Percentiles rank a stretch among this genome's conserved stretches.
Evolutionary conservation across 176 grass and related monocot genomes (phyloP).

Genomic region (Triticum turgidum): DNA sequence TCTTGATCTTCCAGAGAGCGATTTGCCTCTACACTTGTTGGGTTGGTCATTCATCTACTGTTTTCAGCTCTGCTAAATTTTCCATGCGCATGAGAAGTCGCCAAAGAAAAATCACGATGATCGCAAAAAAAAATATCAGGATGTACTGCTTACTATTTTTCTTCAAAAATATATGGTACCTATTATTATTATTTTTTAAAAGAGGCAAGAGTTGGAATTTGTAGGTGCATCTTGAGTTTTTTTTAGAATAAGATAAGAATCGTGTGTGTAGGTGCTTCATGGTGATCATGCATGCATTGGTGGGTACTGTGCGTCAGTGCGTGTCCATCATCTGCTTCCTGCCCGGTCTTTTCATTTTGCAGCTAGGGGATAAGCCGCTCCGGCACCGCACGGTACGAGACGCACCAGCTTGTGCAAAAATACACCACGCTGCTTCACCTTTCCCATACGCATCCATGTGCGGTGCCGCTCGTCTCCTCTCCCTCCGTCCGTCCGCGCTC

Average conservation of each 20-base stretch:
- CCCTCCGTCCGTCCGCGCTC: neutral
- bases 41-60: neutral
- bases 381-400: neutral
- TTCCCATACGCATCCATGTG: neutral
- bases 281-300: neutral
- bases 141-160: neutral
- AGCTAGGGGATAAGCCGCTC: neutral
- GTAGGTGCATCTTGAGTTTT: neutral
- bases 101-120: neutral
- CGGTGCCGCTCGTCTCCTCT: neutral
- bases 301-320: neutral
- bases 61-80: neutral
- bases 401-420: neutral
- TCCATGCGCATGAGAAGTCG: too few species aligned
- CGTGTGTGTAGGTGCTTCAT: neutral
- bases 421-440: neutral
- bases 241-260: neutral
- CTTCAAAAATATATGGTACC: neutral
- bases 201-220: neutral
- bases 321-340: neutral
- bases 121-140: too few species aligned
- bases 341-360: neutral
- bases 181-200: neutral
- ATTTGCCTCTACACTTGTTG: neutral
- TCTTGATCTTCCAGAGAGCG: constrained; percentile 16